Evolutionary conservation across 2,329 filamentous ascomycete genomes (phyloP).

Genomic region (Harringtonia aguacate): DNA sequence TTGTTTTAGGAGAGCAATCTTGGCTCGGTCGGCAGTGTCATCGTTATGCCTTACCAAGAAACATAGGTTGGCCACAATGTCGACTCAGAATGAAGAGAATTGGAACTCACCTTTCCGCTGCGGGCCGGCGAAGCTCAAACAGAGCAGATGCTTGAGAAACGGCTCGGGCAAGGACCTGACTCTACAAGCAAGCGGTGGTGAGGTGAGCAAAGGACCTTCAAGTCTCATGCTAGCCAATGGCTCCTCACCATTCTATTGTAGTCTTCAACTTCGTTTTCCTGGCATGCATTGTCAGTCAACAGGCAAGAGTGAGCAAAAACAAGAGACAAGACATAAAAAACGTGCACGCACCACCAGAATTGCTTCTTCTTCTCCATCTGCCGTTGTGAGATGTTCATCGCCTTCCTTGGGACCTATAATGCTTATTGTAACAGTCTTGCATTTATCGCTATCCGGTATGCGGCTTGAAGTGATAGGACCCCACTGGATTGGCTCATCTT

Average conservation of each 20-base stretch:
- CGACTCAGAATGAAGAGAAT: neutral
- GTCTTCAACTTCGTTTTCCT: neutral
- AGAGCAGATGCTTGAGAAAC: slow-evolving; percentile 1
- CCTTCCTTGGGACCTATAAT: neutral
- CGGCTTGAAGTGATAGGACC: neutral
- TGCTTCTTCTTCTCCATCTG: neutral
- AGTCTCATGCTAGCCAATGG: neutral
- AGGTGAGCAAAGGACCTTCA: no score
- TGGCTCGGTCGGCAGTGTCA: slow-evolving; percentile 5
- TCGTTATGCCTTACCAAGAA: neutral
- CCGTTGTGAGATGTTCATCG: neutral
- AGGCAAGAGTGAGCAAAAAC: no score
- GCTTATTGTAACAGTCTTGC: neutral
- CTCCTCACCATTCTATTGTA: slow-evolving; percentile 6
- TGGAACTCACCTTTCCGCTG: neutral
- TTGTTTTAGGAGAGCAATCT: slow-evolving; percentile 19
- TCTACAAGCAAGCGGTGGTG: neutral
- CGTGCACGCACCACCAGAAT: neutral
- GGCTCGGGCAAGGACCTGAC: slow-evolving; percentile 3
- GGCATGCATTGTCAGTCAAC: neutral
- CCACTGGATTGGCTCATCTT: neutral
- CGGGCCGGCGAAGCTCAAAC: neutral
- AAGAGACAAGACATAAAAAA: neutral
- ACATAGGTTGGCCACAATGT: neutral
- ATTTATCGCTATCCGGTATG: neutral